Evolutionary conservation across 805 yeast species (phyloP).

Genomic region (Starmerella khaoyaiensis): DNA sequence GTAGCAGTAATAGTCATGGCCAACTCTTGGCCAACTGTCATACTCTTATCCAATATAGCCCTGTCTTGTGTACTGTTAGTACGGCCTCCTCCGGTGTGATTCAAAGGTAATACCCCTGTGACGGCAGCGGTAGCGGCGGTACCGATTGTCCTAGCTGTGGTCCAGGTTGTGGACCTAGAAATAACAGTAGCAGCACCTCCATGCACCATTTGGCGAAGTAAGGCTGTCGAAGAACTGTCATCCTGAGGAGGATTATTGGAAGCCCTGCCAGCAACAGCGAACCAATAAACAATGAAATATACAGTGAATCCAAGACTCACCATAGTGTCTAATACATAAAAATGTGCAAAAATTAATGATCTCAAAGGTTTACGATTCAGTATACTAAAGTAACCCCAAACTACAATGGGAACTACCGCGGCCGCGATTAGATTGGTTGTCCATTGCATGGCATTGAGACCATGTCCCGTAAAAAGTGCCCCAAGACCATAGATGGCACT

Average conservation of each 20-base stretch:
- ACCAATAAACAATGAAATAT: slow-evolving; percentile 69
- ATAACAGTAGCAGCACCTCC: neutral
- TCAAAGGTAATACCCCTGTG: neutral
- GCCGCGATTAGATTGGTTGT: slow-evolving; percentile 56
- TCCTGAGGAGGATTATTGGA: slow-evolving; percentile 13
- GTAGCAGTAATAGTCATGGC: slow-evolving; percentile 40
- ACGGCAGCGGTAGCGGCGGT: slow-evolving; percentile 1
- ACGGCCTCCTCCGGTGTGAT: slow-evolving; percentile 1
- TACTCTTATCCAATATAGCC: slow-evolving; percentile 20
- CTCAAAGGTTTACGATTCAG: slow-evolving; percentile 45
- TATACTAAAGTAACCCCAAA: slow-evolving; percentile 42
- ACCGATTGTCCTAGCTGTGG: slow-evolving; percentile 1
- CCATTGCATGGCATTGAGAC: slow-evolving; percentile 73
- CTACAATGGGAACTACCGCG: slow-evolving; percentile 48
- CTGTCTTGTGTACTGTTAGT: too few species aligned
- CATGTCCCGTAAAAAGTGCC: slow-evolving; percentile 77
- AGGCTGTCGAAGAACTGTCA: neutral
- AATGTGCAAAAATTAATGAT: slow-evolving; percentile 47
- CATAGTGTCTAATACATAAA: slow-evolving; percentile 56
- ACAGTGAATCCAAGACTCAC: slow-evolving; percentile 56
- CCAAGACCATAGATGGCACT: slow-evolving; percentile 79
- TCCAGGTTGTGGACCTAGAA: neutral
- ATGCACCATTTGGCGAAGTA: neutral
- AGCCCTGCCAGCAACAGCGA: slow-evolving; percentile 28
- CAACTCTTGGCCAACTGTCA: slow-evolving; percentile 26